Evolutionary conservation across 148 eudicot genomes (phyloP), one percentile per base, ranked within the genome.

Genomic region (Dianthus caryophyllus): DNA sequence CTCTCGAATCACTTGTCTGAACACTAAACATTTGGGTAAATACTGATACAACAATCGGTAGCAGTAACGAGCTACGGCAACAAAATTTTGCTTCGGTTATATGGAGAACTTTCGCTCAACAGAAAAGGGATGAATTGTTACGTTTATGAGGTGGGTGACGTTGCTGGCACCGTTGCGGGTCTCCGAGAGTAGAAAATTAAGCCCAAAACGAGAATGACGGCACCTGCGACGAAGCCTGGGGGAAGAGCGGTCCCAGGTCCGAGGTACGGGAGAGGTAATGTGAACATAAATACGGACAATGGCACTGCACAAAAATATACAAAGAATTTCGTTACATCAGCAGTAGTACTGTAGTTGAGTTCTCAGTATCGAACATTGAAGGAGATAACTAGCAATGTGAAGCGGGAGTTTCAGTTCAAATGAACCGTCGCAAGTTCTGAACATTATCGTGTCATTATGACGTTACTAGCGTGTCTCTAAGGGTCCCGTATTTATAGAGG

Each of bases 191-290:
- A 93, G 26, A 87, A 73, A 33, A 93, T 75, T 84, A 93, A 81
- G 43, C 98, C 98, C 59, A 74, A 41, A 9, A 87, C 78, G 52
- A 93, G 98, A 71, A 89, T 60, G 25, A 69, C 62, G 8, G 79
- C 91, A 9, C 98, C 98, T 6, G 80, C 86, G 57, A 87, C 76
- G 69, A 93, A 89, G 15, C 96, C 96, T 18, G 91, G 84, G 18
- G 98, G 96, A 13, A 87, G 96, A 70, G 91, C 76, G 5, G 95
- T 82, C 38, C 91, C 91, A 21, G 81, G 83, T 20, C 96, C 98
- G 26, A 89, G 79, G 72, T 93, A 93, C 9, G 98, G 98, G 39
- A 93, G 80, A 17, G 98, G 96, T 65, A 93, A 74, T 4, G 98
- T 93, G 80, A 93, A 93, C 57, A 89, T 17, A 72, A 79, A 86